These are phyloP conservation scores for Calocybe cyanea DNA, from an alignment of 768 basidiomycete genomes.

Conservation along the genomic window DNA sequence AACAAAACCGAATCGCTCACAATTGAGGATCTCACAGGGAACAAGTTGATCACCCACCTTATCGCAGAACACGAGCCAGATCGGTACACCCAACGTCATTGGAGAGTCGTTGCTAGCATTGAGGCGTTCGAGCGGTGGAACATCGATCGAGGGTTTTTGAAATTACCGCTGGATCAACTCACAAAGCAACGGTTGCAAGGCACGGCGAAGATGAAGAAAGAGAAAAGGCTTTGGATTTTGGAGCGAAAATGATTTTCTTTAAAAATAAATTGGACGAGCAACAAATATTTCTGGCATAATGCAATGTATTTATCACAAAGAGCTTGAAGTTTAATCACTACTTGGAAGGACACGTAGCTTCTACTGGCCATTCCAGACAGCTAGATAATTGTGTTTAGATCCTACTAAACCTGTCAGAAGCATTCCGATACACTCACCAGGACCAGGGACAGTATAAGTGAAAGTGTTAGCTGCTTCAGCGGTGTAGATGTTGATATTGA, in stretches of 20 bases:
- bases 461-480: slow-evolving; percentile 25
- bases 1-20: slow-evolving; percentile 76
- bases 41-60: slow-evolving; percentile 52
- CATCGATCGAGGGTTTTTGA: slow-evolving; percentile 24
- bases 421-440: slow-evolving; percentile 22
- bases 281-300: not conserved
- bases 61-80: slow-evolving; percentile 47
- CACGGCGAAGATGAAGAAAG: slow-evolving; percentile 33
- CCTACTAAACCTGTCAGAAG: too few relatives aligned
- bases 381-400: slow-evolving; percentile 1
- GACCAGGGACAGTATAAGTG: slow-evolving; percentile 32
- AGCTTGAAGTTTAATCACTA: too few relatives aligned
- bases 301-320: not conserved
- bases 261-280: too few relatives aligned
- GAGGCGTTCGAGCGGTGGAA: slow-evolving; percentile 22
- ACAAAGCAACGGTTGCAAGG: slow-evolving; percentile 20
- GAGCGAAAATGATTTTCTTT: too few relatives aligned
- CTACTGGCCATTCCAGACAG: slow-evolving; percentile 21
- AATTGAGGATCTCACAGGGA: slow-evolving; percentile 32
- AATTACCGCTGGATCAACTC: slow-evolving; percentile 10
- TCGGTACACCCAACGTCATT: slow-evolving; percentile 23
- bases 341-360: too few relatives aligned
- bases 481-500: slow-evolving; percentile 36
- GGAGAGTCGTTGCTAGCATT: slow-evolving; percentile 43
- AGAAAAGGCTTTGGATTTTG: slow-evolving; percentile 47